Evolutionary conservation across 495 filamentous ascomycete species (phyloP), one percentile per base, ranked within the genome.

Genomic region (Cetradonia linearis): DNA sequence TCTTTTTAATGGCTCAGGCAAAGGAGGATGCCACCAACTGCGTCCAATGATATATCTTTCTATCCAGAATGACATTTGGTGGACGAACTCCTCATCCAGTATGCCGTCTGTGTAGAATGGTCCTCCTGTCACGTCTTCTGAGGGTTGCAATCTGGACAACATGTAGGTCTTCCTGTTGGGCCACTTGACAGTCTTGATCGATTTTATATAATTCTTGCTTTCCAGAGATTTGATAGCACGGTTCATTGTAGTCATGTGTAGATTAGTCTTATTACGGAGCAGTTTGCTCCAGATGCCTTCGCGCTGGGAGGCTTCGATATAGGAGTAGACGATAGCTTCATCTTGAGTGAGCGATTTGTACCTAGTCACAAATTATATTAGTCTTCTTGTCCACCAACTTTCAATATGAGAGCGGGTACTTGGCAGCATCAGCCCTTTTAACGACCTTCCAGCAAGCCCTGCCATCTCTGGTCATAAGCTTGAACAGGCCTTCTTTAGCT

Each of bases 31-130:
- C 70, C 81, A 88, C 76, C 87, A 91, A 62, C 84, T 90, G 61
- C 78, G 75, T 30, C 72, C 75, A 65, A 83, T 81, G 60, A 97
- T 84, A 55, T 83, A 86, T 59, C 81, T 80, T 63, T 87, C 83
- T 20, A 95, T 79, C 56, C 86, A 81, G 4, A 78, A 75, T 34
- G 84, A 76, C 16, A 94, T 75, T 36, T 74, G 78, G 27, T 85
- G 81, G 67, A 97, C 90, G 69, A 98, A 91, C 50, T 86, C 85
- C 40, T 85, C 81, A 69, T 98, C 93, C 3, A 96, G 79, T 42
- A 87, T 86, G 9, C 86, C 87, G 55, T 95, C 87, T 25, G 86
- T 91, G 66, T 90, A 96, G 88, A 91, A 98, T 20, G 88, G 85
- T 6, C 94, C 93, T 44, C 93, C 94, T 0, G 90, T 94, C 23